Conservation (phyloP, 2,329 filamentous ascomycete genomes). For the Penicillium sp. region DNA sequence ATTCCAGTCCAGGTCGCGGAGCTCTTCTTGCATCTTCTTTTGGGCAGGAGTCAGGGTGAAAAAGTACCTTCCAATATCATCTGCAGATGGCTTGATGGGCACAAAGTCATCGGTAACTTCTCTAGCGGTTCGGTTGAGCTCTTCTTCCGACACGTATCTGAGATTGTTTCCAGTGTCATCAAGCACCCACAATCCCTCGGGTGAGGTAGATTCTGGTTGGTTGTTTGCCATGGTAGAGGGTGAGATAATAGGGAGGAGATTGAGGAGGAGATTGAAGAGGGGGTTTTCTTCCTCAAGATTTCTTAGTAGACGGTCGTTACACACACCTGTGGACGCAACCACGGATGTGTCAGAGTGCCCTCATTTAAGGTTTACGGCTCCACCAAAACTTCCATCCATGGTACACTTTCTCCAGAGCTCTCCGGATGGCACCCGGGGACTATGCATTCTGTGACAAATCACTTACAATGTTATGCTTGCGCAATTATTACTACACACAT, state of each 20-base stretch:
- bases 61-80: background rate
- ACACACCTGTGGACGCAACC: background rate
- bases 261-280: too few species aligned
- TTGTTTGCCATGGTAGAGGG: background rate
- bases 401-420: too few species aligned
- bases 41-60: background rate
- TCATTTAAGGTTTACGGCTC: slow-evolving; percentile 1
- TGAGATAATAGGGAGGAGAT: too few species aligned
- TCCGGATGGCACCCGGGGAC: too few species aligned
- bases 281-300: background rate
- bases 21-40: background rate
- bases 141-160: slow-evolving; percentile 1
- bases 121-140: background rate
- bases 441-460: too few species aligned
- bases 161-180: slow-evolving; percentile 4
- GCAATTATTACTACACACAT: too few species aligned
- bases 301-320: background rate
- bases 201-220: background rate
- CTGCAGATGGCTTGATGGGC: background rate
- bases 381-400: background rate
- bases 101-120: background rate
- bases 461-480: too few species aligned
- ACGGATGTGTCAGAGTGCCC: background rate
- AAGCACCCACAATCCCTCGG: slow-evolving; percentile 4
- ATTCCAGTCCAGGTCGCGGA: slow-evolving; percentile 1